Base-by-base conservation (phyloP, 164 flowering plant genomes). In the Macadamia integrifolia region DNA sequence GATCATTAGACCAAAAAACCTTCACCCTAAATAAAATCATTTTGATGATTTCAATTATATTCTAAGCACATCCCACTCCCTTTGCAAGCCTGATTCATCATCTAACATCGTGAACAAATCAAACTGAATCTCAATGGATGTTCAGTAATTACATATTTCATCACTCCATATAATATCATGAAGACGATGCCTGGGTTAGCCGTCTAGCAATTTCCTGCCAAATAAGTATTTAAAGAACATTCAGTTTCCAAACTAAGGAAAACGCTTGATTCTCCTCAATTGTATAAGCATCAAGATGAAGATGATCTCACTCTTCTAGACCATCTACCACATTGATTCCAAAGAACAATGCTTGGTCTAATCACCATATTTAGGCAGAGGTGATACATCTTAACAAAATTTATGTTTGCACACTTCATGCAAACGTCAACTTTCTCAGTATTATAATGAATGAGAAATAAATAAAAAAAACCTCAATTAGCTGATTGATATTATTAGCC, bases 401-500 rank as follows among this genome's bases (percentile, higher is more conserved):
- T 23, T 23, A 23, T 23, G 23, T 23, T 23, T 23, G 23, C 23
- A 23, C 23, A 23, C 23, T 23, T 23, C 23, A 23, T 23, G 23
- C 23, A 23, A 23, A 23, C 0, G 23, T 23, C 23, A 23, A 23
- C 23, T 23, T 23, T 23, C 23, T 23, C 23, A 2, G 40, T 35
- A 35, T 35, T 35, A 35, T n/a, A 35, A 66, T 55, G 14, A 14
- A 32, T 23, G 23, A 23, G 3, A 55, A 55, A 55, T 65, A 35
- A 32, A 40, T 7, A 66, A 43, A 23, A 17, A 29, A 31, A 76
- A 94, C 99, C 97, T 94, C 93, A 77, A 95, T 92, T 64, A 95
- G 85, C 80, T 90, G 88, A 81, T 92, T 92, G 70, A 95, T 89
- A 69, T 95, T 95, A 82, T 95, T 98, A 40, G 99, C 97, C 1